These are phyloP conservation scores for Fusarium sulawesiense DNA, from an alignment of 2,329 filamentous ascomycete species.

Conservation along the genomic window DNA sequence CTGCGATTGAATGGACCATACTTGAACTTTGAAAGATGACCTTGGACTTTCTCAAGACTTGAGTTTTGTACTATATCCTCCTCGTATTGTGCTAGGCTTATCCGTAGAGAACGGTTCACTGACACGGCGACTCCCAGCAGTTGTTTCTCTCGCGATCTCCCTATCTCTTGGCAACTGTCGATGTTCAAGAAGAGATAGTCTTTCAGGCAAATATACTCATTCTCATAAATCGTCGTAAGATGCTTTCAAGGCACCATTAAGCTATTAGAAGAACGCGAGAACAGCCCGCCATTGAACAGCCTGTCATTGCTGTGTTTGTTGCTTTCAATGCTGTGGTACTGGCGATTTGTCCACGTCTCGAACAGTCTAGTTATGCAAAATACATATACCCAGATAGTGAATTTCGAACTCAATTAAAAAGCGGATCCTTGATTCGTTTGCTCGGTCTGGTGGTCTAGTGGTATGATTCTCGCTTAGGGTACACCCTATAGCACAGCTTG, in stretches of 20 bases:
- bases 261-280: accelerated
- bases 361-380: too few species aligned
- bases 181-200: accelerated
- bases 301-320: accelerated
- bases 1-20: too few species aligned
- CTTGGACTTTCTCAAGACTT: too few species aligned
- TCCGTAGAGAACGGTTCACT: not conserved
- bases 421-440: not conserved
- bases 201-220: accelerated
- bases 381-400: accelerated
- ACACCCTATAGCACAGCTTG: conserved; percentile 53
- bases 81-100: too few species aligned
- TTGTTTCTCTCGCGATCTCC: accelerated
- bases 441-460: conserved; percentile 69
- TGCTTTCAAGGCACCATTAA: not conserved
- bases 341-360: accelerated
- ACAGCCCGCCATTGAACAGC: too few species aligned
- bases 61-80: too few species aligned
- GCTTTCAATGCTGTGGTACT: accelerated
- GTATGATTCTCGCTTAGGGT: conserved; percentile 79
- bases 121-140: not conserved
- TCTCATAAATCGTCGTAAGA: accelerated
- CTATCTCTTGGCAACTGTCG: accelerated
- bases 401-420: not conserved
- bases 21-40: too few species aligned